Evolutionary conservation across 805 yeast species (phyloP), one percentile per base, ranked within the genome.

Genomic region (Ogataea methanolica): DNA sequence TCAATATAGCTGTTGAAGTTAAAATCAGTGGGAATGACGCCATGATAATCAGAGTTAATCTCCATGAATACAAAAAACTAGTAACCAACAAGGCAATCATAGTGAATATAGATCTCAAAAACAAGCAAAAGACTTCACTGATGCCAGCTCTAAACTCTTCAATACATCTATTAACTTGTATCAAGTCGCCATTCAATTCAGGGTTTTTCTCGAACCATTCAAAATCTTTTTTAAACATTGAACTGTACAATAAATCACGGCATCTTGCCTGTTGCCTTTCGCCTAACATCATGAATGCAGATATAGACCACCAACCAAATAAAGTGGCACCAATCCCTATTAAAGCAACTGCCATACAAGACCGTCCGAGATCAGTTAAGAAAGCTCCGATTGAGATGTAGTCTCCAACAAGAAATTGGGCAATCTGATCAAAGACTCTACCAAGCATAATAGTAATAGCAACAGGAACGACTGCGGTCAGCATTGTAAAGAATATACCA

Each of bases 41-140:
- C 49, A 92, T 58, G n/a, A 85, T 79, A 1, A 94, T 77, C 23
- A 94, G 66, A 0, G 97, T 87, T 11, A 94, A 72, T 4, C 87
- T 75, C 97, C 97, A 92, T 3, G 96, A 87, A 50, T 81, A 83
- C 50, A 76, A 75, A 61, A 94, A 76, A 1, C 96, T 82, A 0
- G 86, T 79, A 1, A 79, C 73, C 1, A 84, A 60, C 11, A 85
- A 65, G 0, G 85, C 79, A 4, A 78, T 45, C 0, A 80, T 67
- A 0, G 89, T 74, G 0, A 80, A 76, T 1, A 72, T 37, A 8
- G 80, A 74, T 53, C 82, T 82, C 12, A 79, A 59, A 1, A 83
- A 58, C 19, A 82, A 55, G 0, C 86, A 89, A 16, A 82, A 59
- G 3, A 83, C 78, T 58, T 85, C 91, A 3, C 92, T 79, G 5